Base-by-base conservation (phyloP, 2,329 filamentous ascomycete species). In the Orbilia blumenaviensis region DNA sequence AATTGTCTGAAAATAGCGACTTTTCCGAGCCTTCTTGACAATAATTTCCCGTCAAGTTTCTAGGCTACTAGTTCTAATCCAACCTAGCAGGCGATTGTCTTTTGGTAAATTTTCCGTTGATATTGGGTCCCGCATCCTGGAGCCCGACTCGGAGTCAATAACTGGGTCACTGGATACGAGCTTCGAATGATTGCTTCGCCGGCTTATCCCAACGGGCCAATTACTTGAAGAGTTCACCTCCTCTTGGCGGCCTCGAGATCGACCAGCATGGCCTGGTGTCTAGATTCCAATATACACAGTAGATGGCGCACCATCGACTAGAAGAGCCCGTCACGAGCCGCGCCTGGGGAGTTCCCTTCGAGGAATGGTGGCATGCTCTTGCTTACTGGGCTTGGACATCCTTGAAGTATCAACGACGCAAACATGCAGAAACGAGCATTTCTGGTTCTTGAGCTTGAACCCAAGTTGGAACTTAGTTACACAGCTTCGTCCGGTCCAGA, bases 301-400 rank as follows among this genome's bases (percentile, higher is more conserved):
- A 16, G 34, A 68, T 68, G 63, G 63, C 50, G 64, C 64, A 46
- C 50, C 36, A 25, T 23, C 50, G 34, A 56, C 42, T 14, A 29
- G 46, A 52, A 68, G 52, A 68, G 64, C 64, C 69, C 62, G 62
- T 61, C 46, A 42, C 52, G 69, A 67, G 32, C 69, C 61, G 62
- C 41, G 41, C n/a, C 61, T 38, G 32, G 42, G 54, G 69, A 66
- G 62, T 66, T 74, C 54, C 62, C 44, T 50, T 46, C 27, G 34
- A 34, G 36, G 46, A 58, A 50, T 50, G 29, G 16, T 36, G 60
- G 29, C 38, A 38, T 64, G 60, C 32, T 73, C 48, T 61, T 75
- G 71, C 71, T 75, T 67, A 75, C 71, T 64, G 38, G 71, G 71
- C 71, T 75, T 75, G 71, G 71, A 75, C 52, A 32, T 56, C 63